A percentile compares a stretch with the other conserved stretches of the same genome.
phyloP scores from a whole-genome alignment of 176 grass and related monocot species.

The Eragrostis curvula region DNA sequence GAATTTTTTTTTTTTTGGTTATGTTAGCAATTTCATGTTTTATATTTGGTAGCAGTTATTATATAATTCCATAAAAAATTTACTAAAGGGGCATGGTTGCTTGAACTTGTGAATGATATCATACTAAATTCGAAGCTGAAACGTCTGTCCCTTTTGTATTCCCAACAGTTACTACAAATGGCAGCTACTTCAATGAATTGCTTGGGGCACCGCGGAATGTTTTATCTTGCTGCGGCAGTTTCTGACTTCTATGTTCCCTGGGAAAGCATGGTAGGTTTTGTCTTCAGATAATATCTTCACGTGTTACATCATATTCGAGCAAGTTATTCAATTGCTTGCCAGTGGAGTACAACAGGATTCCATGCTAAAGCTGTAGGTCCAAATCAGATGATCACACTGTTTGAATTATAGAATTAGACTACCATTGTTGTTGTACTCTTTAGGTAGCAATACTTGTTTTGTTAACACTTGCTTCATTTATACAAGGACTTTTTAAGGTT shows the following conservation, averaged over 20 bases:
- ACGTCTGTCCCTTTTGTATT: constrained; percentile 22
- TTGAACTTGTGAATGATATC: constrained; percentile 24
- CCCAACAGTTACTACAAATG: constrained; percentile 73
- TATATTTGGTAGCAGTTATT: background rate
- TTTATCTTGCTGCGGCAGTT: constrained; percentile 87
- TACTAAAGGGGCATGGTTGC: background rate
- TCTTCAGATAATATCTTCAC: background rate
- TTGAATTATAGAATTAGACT: background rate
- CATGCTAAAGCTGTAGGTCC: background rate
- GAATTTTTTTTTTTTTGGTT: background rate
- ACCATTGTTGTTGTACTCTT: background rate
- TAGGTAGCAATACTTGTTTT: background rate
- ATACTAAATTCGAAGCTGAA: constrained; percentile 1
- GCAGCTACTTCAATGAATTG: constrained; percentile 66
- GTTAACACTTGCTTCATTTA: background rate
- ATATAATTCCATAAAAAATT: background rate
- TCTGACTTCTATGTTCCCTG: constrained; percentile 98
- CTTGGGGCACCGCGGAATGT: constrained; percentile 64
- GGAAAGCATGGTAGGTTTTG: constrained; percentile 80
- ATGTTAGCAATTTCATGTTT: background rate
- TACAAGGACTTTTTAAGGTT: background rate
- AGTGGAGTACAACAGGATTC: background rate
- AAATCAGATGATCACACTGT: background rate
- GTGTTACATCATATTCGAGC: background rate
- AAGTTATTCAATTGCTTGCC: constrained; percentile 7